Percentiles rank a stretch among this genome's conserved stretches.
These are phyloP conservation scores for Mycosphaerella sp. DNA, from an alignment of 2,329 filamentous ascomycete genomes.

Conservation along the genomic window DNA sequence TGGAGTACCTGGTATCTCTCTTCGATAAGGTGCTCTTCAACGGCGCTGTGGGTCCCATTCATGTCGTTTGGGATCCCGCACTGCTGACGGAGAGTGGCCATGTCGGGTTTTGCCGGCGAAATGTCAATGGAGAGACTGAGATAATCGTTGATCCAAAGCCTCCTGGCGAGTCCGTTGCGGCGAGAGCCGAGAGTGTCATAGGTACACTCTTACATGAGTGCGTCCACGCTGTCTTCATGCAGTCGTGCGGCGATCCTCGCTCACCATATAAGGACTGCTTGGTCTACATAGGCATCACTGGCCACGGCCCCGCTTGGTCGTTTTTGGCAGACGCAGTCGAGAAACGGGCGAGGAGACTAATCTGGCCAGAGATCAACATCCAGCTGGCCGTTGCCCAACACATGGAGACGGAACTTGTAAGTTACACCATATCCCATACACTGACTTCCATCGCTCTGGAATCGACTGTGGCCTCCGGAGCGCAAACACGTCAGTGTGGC, in stretches of 20 bases:
- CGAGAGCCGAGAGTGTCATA: not conserved
- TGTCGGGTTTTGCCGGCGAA: not conserved
- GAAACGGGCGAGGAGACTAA: not conserved
- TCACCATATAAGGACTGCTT: not conserved
- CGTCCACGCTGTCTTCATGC: not conserved
- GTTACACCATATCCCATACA: too few species aligned
- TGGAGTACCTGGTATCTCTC: not conserved
- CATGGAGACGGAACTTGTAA: too few species aligned
- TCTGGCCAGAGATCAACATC: not conserved
- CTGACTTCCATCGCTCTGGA: too few species aligned
- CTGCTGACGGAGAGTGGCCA: not conserved
- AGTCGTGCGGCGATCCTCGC: not conserved
- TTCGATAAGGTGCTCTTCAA: not conserved
- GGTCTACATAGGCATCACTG: not conserved
- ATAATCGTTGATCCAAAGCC: not conserved
- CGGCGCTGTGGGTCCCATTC: not conserved
- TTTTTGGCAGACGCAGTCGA: not conserved
- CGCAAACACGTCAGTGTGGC: too few species aligned
- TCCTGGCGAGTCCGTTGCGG: not conserved
- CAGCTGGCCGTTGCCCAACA: not conserved
- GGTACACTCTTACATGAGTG: not conserved
- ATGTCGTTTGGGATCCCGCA: not conserved
- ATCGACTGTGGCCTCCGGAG: too few species aligned
- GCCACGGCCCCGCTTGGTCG: not conserved
- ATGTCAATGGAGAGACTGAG: not conserved